Base-by-base conservation (phyloP, 805 yeast genomes). In the Metschnikowia lachancei region DNA sequence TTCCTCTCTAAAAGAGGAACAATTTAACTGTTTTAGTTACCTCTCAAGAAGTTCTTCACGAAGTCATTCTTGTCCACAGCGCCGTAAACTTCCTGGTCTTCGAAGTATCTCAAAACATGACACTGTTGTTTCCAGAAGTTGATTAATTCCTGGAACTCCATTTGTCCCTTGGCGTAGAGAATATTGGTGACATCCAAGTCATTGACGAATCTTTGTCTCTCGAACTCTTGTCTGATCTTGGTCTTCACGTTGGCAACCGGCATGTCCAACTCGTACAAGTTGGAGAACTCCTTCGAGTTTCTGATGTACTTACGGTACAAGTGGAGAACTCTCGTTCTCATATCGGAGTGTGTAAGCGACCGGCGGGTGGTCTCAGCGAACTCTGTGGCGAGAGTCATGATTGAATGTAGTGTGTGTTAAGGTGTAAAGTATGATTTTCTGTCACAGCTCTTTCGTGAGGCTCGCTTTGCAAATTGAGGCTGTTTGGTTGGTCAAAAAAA, bases 101-200 rank as follows among this genome's bases (percentile, higher is more conserved):
- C 87, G 57, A 87, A 87, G 72, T 83, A 87, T 68, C 84, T 81
- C 82, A 85, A 74, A 37, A 87, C 88, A 66, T 87, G 95, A 53
- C 91, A 80, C 62, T 80, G 82, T 74, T 88, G 95, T 66, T 87
- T 88, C 95, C 96, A 87, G 73, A 87, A 87, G 69, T 88, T 88
- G 59, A 83, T 77, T 60, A 87, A 76, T 63, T 87, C 95, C 70
- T 87, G 96, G 68, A 82, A 88, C 65, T 88, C 96, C 94, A 86
- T 86, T 60, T 86, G 90, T 6, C 92, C 95, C 71, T 87, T 85
- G 70, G 86, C 81, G 55, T 80, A 80, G 47, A 88, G 72, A 14
- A 85, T 76, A 66, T 87, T 88, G 53, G 77, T 74, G 38, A 84
- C 78, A 29, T 80, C 79, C 54, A 83, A 64, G 60, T 85, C 88